Percentiles rank a stretch among this genome's conserved stretches.
Evolutionary conservation across 192 early-diverging fungal species (phyloP).

Genomic region (Dimargaris xerosporica): DNA sequence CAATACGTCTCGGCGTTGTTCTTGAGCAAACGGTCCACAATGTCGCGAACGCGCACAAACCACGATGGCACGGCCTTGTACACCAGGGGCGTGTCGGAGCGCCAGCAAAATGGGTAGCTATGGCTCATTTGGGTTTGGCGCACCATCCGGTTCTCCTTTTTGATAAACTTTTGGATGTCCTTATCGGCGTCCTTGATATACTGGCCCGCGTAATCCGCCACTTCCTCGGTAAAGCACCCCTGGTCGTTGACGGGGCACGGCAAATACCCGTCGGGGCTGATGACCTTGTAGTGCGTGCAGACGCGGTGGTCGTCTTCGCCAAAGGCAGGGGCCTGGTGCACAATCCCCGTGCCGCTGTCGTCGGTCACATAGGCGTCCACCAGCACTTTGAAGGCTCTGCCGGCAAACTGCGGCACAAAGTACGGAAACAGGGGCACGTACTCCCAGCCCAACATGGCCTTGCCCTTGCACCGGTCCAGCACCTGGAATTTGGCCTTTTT

Average conservation of each 20-base stretch:
- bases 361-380: constrained; percentile 87
- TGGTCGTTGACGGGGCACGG: constrained; percentile 83
- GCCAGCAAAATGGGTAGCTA: constrained; percentile 96
- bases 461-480: constrained; percentile 59
- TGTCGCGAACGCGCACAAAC: constrained; percentile 84
- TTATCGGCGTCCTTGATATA: constrained; percentile 98
- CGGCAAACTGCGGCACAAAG: constrained; percentile 53
- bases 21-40: constrained; percentile 67
- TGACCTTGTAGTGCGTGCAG: constrained; percentile 61
- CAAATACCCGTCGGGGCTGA: constrained; percentile 65
- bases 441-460: constrained; percentile 67
- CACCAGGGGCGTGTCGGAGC: constrained; percentile 93
- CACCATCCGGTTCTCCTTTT: constrained; percentile 65
- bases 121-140: constrained; percentile 82
- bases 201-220: constrained; percentile 63
- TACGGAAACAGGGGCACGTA: constrained; percentile 88
- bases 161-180: constrained; percentile 81
- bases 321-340: constrained; percentile 93
- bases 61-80: constrained; percentile 94
- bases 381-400: constrained; percentile 69
- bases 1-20: constrained; percentile 84
- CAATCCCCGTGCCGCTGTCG: constrained; percentile 90
- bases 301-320: constrained; percentile 99
- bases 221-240: constrained; percentile 61
- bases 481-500: constrained; percentile 91